Evolutionary conservation across 208 protist genomes (phyloP).

Genomic region (Leishmania tropica): DNA sequence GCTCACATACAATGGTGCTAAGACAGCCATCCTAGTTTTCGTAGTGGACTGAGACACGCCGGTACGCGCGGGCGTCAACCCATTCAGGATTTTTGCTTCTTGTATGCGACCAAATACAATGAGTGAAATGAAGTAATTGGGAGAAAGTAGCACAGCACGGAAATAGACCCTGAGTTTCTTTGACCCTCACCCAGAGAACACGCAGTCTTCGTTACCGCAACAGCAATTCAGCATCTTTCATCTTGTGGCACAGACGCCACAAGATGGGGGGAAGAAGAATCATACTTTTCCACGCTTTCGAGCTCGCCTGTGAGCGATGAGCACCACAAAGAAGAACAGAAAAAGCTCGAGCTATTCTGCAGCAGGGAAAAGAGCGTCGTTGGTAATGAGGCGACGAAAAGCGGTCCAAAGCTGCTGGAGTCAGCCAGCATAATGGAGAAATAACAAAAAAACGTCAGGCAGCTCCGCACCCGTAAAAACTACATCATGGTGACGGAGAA

Average conservation of each 20-base stretch:
- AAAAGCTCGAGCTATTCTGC: background rate
- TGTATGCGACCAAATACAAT: constrained; percentile 1
- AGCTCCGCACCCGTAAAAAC: constrained; percentile 3
- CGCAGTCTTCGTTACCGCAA: background rate
- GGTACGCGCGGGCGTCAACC: background rate
- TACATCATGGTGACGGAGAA: constrained; percentile 3
- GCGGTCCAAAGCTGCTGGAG: background rate
- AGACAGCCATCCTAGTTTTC: background rate
- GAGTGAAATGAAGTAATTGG: background rate
- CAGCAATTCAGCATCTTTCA: background rate
- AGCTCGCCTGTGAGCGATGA: background rate
- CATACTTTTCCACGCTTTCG: background rate
- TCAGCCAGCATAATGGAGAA: background rate
- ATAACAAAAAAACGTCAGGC: background rate
- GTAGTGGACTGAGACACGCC: background rate
- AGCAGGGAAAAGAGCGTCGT: background rate
- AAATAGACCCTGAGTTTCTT: background rate
- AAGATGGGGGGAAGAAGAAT: background rate
- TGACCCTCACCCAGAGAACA: background rate
- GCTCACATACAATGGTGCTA: background rate
- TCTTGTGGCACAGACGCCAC: background rate
- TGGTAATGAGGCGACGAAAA: background rate
- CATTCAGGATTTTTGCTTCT: background rate
- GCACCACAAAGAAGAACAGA: background rate
- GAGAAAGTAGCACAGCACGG: background rate